phyloP scores from a whole-genome alignment of 768 basidiomycete genomes.

The Leucocoprinus leucothites region DNA sequence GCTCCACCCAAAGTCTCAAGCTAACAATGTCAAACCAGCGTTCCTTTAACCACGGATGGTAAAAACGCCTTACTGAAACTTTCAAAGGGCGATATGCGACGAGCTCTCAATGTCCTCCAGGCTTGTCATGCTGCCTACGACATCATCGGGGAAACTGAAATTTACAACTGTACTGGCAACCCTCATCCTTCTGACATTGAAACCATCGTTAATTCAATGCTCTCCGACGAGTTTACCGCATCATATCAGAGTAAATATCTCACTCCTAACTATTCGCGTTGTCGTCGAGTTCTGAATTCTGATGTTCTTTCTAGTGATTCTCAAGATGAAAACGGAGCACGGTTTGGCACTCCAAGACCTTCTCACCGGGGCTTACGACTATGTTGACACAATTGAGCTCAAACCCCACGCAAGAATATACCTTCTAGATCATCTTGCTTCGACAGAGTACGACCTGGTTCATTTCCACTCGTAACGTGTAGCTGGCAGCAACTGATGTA shows the following conservation, averaged over 20 bases:
- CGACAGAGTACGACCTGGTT: conserved; percentile 73
- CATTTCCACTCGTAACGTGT: background rate
- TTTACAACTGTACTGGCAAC: conserved; percentile 96
- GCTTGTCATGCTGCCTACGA: conserved; percentile 99
- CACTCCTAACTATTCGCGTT: background rate
- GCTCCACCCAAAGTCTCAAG: background rate
- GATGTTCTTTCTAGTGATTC: conserved; percentile 66
- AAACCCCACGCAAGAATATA: conserved; percentile 87
- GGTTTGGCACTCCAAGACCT: conserved; percentile 95
- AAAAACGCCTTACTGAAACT: conserved; percentile 87
- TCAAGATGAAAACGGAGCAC: conserved; percentile 81
- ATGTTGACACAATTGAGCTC: conserved; percentile 81
- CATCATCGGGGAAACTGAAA: conserved; percentile 78
- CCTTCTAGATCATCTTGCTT: conserved; percentile 89
- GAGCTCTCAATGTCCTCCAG: conserved; percentile 94
- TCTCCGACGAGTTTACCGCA: conserved; percentile 92
- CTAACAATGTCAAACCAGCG: conserved; percentile 42
- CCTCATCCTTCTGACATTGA: conserved; percentile 96
- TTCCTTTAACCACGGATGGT: conserved; percentile 83
- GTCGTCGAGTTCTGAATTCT: conserved; percentile 1
- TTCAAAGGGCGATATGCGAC: conserved; percentile 96
- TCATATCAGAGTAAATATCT: conserved; percentile 68
- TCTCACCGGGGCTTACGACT: conserved; percentile 88
- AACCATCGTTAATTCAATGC: conserved; percentile 91
- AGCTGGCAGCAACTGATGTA: conserved; percentile 2